Evolutionary conservation across 2,329 filamentous ascomycete species (phyloP).

Genomic region (Beauveria bassiana): DNA sequence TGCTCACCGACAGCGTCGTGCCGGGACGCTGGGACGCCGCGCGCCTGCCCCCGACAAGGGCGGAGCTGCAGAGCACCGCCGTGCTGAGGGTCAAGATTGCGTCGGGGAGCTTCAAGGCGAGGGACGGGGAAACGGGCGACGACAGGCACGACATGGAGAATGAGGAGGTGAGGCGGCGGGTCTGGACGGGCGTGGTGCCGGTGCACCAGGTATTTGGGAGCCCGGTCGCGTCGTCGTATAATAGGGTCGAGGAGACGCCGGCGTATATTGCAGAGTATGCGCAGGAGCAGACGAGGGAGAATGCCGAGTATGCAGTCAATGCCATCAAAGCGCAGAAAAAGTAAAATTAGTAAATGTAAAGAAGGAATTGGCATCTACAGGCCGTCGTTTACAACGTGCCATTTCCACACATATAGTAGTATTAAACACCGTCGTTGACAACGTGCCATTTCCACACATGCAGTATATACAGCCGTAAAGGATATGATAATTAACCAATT

Average conservation of each 20-base stretch:
- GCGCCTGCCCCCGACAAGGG: slow-evolving; percentile 60
- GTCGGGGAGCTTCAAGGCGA: slow-evolving; percentile 68
- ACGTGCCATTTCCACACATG: neutral
- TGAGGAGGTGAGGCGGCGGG: slow-evolving; percentile 28
- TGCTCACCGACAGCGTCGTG: slow-evolving; percentile 70
- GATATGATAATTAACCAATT: too few relatives aligned
- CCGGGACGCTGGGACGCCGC: slow-evolving; percentile 60
- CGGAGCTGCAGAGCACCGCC: slow-evolving; percentile 68
- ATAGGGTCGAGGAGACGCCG: slow-evolving; percentile 50
- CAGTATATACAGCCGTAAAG: neutral
- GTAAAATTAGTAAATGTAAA: neutral
- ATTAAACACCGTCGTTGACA: neutral
- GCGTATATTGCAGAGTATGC: slow-evolving; percentile 43
- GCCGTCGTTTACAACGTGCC: neutral
- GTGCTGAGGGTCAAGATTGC: slow-evolving; percentile 62
- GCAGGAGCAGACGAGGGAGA: neutral
- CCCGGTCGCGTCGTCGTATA: slow-evolving; percentile 53
- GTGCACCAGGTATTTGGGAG: slow-evolving; percentile 56
- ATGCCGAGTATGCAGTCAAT: slow-evolving; percentile 14
- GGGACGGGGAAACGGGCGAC: slow-evolving; percentile 55
- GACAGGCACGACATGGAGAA: slow-evolving; percentile 41
- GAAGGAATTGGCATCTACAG: neutral
- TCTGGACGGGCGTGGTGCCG: slow-evolving; percentile 54
- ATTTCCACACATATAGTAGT: neutral
- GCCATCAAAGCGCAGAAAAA: slow-evolving; percentile 26